Conservation (phyloP, 176 grass and related monocot genomes). For the Alloteropsis semialata region DNA sequence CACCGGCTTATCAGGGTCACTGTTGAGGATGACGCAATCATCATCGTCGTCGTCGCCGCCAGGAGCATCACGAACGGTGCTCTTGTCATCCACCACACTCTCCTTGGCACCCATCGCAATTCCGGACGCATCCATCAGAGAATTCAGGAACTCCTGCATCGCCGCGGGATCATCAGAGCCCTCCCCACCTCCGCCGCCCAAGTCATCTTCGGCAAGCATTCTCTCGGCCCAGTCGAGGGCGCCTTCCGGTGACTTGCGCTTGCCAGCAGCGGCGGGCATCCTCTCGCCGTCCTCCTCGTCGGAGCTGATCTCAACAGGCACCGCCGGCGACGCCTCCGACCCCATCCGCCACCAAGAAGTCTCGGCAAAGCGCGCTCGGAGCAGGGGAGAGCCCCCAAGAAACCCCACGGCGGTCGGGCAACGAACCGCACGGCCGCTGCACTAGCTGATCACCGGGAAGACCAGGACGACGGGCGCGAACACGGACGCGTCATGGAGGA, state of each 20-base stretch:
- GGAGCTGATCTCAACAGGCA: constrained; percentile 57
- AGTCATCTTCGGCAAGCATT: not conserved
- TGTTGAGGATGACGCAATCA: constrained; percentile 64
- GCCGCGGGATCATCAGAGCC: constrained; percentile 12
- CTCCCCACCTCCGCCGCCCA: not conserved
- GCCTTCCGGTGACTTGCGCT: not conserved
- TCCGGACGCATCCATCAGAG: not conserved
- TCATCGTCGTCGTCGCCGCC: constrained; percentile 27
- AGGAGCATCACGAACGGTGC: not conserved
- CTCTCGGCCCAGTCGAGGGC: constrained; percentile 25
- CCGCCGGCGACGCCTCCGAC: constrained; percentile 25
- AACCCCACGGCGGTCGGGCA: not conserved
- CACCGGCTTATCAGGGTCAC: constrained; percentile 44
- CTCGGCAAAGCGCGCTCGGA: not conserved
- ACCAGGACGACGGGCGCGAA: not conserved
- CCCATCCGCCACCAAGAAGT: constrained; percentile 38
- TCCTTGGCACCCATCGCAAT: not conserved
- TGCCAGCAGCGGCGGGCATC: not conserved
- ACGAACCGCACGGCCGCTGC: not conserved
- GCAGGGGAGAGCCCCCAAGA: not conserved
- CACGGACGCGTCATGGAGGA: not conserved
- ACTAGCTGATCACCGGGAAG: not conserved
- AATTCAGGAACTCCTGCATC: constrained; percentile 27
- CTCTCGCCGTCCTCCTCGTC: constrained; percentile 70
- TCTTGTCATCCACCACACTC: constrained; percentile 3